Evolutionary conservation across 108 stramenopile species (phyloP).

Genomic region (Conticribra guillardii): DNA sequence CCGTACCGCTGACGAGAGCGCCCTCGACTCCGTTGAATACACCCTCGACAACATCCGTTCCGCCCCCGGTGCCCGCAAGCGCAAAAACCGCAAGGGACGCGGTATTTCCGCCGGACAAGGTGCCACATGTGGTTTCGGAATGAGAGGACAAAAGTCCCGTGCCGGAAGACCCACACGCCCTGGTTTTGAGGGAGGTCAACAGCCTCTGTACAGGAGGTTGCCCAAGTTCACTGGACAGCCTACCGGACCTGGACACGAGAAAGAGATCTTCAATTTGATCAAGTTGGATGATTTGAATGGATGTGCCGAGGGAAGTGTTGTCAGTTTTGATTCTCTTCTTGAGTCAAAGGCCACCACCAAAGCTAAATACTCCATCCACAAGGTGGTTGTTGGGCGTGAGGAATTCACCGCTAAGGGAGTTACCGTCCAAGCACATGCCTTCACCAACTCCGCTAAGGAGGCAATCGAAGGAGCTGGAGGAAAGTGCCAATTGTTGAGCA

Average conservation of each 20-base stretch:
- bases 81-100: conserved; percentile 92
- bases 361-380: conserved; percentile 86
- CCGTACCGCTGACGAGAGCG: conserved; percentile 80
- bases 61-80: conserved; percentile 85
- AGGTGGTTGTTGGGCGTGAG: conserved; percentile 82
- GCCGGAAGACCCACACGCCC: conserved; percentile 84
- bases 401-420: conserved; percentile 88
- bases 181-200: conserved; percentile 98
- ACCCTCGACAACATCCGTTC: conserved; percentile 76
- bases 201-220: conserved; percentile 92
- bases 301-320: conserved; percentile 71
- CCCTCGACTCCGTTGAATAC: conserved; percentile 79
- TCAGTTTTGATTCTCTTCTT: conserved; percentile 82
- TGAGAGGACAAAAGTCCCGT: conserved; percentile 97
- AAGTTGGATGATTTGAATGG: conserved; percentile 87
- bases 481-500: conserved; percentile 88
- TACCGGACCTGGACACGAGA: conserved; percentile 92
- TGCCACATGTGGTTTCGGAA: conserved; percentile 96
- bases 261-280: conserved; percentile 92
- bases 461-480: conserved; percentile 96
- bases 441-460: conserved; percentile 86
- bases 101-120: conserved; percentile 98
- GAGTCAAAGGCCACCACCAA: conserved; percentile 81
- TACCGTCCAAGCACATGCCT: conserved; percentile 97
- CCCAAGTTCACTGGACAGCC: conserved; percentile 95